Percentiles rank a stretch among this genome's conserved stretches.
phyloP scores from a whole-genome alignment of 2,329 filamentous ascomycete genomes.

The Cladosporium sp. region DNA sequence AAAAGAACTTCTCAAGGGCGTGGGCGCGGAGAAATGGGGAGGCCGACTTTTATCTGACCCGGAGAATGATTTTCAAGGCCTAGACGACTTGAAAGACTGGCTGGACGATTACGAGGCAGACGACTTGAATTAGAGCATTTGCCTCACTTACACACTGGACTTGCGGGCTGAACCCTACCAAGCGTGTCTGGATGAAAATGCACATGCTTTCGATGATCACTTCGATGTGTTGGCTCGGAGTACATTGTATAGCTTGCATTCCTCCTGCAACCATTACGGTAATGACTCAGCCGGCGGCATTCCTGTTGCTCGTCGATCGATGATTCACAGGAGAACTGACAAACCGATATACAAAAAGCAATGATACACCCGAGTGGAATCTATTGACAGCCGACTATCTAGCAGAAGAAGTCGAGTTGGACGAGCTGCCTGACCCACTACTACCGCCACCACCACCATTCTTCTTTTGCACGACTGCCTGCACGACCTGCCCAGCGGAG shows the following conservation, averaged over 20 bases:
- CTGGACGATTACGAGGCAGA: not conserved
- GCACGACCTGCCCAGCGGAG: slow-evolving; percentile 50
- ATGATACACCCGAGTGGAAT: too few relatives aligned
- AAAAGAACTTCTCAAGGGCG: slow-evolving; percentile 24
- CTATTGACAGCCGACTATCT: slow-evolving; percentile 4
- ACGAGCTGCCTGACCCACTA: slow-evolving; percentile 1
- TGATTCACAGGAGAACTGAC: too few relatives aligned
- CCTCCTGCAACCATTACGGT: too few relatives aligned
- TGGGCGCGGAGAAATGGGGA: slow-evolving; percentile 16
- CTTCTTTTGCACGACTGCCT: slow-evolving; percentile 38
- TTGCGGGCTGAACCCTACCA: too few relatives aligned
- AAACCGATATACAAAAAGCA: too few relatives aligned
- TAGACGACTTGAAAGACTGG: slow-evolving; percentile 10
- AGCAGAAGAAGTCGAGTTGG: slow-evolving; percentile 10
- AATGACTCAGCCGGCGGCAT: too few relatives aligned
- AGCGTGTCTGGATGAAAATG: not conserved
- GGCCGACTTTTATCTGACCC: slow-evolving; percentile 16
- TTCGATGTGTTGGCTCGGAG: too few relatives aligned
- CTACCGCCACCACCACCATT: slow-evolving; percentile 15
- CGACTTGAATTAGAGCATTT: too few relatives aligned
- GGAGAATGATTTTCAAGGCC: slow-evolving; percentile 18
- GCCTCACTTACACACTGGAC: too few relatives aligned
- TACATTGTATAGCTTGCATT: too few relatives aligned
- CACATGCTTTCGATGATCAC: not conserved
- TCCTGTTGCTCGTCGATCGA: too few relatives aligned